Conservation (phyloP, 352 stramenopile genomes). For the Phytophthora agathidicida region DNA sequence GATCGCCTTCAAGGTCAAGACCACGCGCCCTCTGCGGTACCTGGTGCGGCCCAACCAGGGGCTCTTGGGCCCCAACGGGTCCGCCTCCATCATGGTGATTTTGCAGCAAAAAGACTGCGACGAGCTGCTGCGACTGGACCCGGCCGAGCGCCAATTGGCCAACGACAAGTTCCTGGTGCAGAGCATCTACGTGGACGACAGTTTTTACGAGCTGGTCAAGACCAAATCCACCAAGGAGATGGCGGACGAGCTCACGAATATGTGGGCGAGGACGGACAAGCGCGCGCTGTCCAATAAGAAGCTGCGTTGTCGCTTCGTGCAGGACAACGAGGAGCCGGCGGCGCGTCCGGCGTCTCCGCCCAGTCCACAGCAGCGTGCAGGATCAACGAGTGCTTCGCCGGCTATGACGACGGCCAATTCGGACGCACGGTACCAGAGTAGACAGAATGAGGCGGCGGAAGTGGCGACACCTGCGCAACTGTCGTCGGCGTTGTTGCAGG, state of each 20-base stretch:
- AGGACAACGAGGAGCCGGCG: conserved; percentile 43
- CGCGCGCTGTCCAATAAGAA: conserved; percentile 88
- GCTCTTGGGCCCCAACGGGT: conserved; percentile 77
- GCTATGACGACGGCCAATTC: conserved; percentile 15
- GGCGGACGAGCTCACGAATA: conserved; percentile 87
- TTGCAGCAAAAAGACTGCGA: conserved; percentile 91
- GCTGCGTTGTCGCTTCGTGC: conserved; percentile 83
- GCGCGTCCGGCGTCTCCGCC: conserved; percentile 13
- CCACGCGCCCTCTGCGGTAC: conserved; percentile 87
- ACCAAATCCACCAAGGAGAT: conserved; percentile 89
- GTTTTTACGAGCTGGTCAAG: conserved; percentile 88
- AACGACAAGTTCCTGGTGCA: conserved; percentile 93
- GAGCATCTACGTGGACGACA: conserved; percentile 84
- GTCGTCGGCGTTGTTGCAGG: conserved; percentile 66
- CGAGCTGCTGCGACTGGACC: conserved; percentile 78
- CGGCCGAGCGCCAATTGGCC: conserved; percentile 76
- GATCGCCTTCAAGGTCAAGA: conserved; percentile 92
- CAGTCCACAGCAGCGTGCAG: conserved; percentile 7
- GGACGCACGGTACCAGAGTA: conserved; percentile 23
- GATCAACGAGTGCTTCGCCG: conserved; percentile 15
- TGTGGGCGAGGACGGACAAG: conserved; percentile 86
- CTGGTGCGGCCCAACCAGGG: conserved; percentile 90
- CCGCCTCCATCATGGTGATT: conserved; percentile 86
- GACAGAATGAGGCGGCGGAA: conserved; percentile 26
- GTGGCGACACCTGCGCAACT: conserved; percentile 59